Conservation (phyloP, 371 early-diverging fungal genomes). For the Entomophthora muscae region DNA sequence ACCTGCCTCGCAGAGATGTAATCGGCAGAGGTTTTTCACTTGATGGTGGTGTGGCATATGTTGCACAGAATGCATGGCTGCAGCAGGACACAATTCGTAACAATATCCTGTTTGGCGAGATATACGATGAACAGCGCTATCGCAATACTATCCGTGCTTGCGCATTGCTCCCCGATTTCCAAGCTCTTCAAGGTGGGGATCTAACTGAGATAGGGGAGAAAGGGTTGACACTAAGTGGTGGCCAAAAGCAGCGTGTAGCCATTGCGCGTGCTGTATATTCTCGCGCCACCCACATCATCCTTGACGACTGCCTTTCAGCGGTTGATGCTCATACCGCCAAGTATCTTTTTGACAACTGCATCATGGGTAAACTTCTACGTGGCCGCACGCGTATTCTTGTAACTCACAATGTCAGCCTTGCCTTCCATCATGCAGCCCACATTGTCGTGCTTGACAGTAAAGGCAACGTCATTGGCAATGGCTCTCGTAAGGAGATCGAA, state of each 20-base stretch:
- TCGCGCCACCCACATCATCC: slow-evolving; percentile 40
- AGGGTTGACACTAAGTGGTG: slow-evolving; percentile 55
- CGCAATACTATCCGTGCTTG: slow-evolving; percentile 39
- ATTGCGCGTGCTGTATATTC: slow-evolving; percentile 74
- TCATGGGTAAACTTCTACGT: slow-evolving; percentile 47
- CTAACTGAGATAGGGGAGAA: slow-evolving; percentile 84
- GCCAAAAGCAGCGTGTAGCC: slow-evolving; percentile 62
- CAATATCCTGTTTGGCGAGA: slow-evolving; percentile 69
- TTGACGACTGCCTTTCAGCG: slow-evolving; percentile 73
- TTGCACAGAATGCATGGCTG: slow-evolving; percentile 72
- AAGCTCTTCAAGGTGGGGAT: slow-evolving; percentile 68
- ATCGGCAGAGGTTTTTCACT: slow-evolving; percentile 16
- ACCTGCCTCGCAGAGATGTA: slow-evolving; percentile 21
- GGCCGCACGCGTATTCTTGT: slow-evolving; percentile 67
- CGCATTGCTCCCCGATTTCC: slow-evolving; percentile 52
- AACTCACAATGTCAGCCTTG: slow-evolving; percentile 71
- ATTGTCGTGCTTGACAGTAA: slow-evolving; percentile 47
- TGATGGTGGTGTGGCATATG: slow-evolving; percentile 47
- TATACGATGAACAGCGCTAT: slow-evolving; percentile 41
- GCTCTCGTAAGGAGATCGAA: slow-evolving; percentile 20
- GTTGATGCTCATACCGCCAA: slow-evolving; percentile 78
- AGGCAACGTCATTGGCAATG: slow-evolving; percentile 19
- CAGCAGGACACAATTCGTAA: slow-evolving; percentile 65
- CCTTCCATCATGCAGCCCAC: slow-evolving; percentile 39
- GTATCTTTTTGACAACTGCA: slow-evolving; percentile 50